Evolutionary conservation across 1,284 basidiomycete genomes (phyloP).

Genomic region (Pyrrhoderma lamaoense): DNA sequence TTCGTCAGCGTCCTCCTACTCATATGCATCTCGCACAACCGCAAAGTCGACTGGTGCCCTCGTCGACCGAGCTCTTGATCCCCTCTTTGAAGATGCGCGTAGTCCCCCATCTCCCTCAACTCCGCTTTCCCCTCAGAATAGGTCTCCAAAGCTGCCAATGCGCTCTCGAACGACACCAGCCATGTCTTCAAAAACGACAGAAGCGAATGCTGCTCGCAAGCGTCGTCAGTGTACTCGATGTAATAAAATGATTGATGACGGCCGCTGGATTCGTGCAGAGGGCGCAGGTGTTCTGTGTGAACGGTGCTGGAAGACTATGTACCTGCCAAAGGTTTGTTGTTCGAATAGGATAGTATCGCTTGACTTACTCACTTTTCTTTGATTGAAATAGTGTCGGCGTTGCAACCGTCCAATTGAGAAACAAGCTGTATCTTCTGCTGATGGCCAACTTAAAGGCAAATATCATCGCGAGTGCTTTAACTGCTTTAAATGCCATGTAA

Average conservation of each 20-base stretch:
- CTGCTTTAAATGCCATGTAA: slow-evolving; percentile 71
- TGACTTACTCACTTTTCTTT: slow-evolving; percentile 16
- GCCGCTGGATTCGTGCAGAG: slow-evolving; percentile 60
- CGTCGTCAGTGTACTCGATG: slow-evolving; percentile 56
- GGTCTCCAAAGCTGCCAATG: slow-evolving; percentile 44
- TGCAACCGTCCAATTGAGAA: slow-evolving; percentile 82
- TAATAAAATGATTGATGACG: slow-evolving; percentile 61
- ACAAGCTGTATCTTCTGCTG: slow-evolving; percentile 82
- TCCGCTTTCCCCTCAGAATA: slow-evolving; percentile 35
- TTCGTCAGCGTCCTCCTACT: slow-evolving; percentile 25
- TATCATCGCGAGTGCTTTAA: slow-evolving; percentile 87
- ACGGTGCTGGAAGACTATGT: slow-evolving; percentile 89
- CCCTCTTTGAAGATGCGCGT: slow-evolving; percentile 39
- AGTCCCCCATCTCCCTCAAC: slow-evolving; percentile 25
- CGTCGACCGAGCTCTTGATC: slow-evolving; percentile 41
- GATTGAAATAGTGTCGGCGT: slow-evolving; percentile 61
- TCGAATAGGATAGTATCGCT: slow-evolving; percentile 5
- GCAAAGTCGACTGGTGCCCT: slow-evolving; percentile 28
- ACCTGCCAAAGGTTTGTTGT: slow-evolving; percentile 70
- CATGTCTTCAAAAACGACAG: slow-evolving; percentile 25
- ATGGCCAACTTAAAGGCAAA: slow-evolving; percentile 89
- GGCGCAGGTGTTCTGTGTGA: slow-evolving; percentile 75
- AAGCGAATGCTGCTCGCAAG: neutral
- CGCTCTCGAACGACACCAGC: slow-evolving; percentile 47
- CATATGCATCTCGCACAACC: slow-evolving; percentile 17